Percentiles rank a stretch among this genome's conserved stretches.
Evolutionary conservation across 2,329 filamentous ascomycete genomes (phyloP).

Genomic region (Nothophaeocryptopus gaeumannii): DNA sequence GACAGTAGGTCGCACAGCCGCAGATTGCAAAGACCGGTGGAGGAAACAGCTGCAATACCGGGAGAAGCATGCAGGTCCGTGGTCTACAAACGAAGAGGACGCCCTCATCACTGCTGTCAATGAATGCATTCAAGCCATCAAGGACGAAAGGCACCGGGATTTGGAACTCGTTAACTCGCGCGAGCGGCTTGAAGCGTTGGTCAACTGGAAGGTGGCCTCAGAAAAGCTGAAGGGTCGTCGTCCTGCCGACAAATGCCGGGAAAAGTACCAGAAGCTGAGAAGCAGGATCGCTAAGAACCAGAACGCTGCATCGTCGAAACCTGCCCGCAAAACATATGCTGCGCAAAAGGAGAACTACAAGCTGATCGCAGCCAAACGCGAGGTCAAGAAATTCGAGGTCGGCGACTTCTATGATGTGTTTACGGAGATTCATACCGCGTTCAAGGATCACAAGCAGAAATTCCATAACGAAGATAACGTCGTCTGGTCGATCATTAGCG

Average conservation of each 20-base stretch:
- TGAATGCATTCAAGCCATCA: constrained; percentile 52
- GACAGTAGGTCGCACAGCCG: constrained; percentile 61
- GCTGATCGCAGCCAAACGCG: constrained; percentile 19
- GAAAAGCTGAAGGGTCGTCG: constrained; percentile 60
- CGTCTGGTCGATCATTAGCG: constrained; percentile 35
- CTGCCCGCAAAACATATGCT: not conserved
- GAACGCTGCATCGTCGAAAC: constrained; percentile 5
- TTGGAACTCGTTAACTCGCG: constrained; percentile 33
- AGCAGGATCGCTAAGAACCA: constrained; percentile 29
- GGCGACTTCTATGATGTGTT: constrained; percentile 44
- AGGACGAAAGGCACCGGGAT: constrained; percentile 28
- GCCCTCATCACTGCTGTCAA: constrained; percentile 54
- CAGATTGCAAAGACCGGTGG: constrained; percentile 68
- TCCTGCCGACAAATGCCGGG: constrained; percentile 64
- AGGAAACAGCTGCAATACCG: constrained; percentile 63
- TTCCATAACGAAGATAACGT: constrained; percentile 34
- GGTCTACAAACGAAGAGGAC: constrained; percentile 61
- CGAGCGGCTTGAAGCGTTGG: constrained; percentile 51
- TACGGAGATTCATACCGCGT: constrained; percentile 33
- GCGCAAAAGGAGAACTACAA: constrained; percentile 9
- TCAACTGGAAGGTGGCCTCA: constrained; percentile 66
- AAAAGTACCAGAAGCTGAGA: constrained; percentile 61
- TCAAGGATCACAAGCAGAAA: constrained; percentile 22
- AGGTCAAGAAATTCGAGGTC: constrained; percentile 36
- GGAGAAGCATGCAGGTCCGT: constrained; percentile 53